Evolutionary conservation across 176 grass and related monocot species (phyloP), one percentile per base, ranked within the genome.

Genomic region (Panicum miliaceum): DNA sequence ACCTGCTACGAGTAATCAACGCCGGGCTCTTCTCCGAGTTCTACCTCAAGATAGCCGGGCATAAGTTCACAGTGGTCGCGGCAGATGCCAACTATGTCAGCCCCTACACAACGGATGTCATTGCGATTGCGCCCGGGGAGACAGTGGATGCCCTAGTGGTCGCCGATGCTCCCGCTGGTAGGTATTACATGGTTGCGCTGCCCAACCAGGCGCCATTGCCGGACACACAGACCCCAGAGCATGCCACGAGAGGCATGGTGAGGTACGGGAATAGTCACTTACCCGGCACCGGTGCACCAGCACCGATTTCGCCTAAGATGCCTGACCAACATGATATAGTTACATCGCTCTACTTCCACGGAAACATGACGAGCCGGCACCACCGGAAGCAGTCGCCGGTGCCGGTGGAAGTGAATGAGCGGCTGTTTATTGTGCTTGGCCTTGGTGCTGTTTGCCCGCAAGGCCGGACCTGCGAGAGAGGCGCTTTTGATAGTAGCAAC

Each of bases 181-280:
- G 29, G 52, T 84, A 84, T 27, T 84, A 84, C 56, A 84, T 84
- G 81, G 68, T 73, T 12, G 71, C 71, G 12, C 4, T 51, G 20
- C 52, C 58, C 12, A 74, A 65, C 58, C 56, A 64, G 26, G 40
- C 82, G 3, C 69, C 62, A 1, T 6, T 20, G 25, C 76, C 76
- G 0, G 58, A 78, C 4, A 41, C 40, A 0, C 76, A 78, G 41
- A 47, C 25, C 38, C 40, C 58, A 1, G 7, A 32, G n/a, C 19
- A 20, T 15, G 5, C 12, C 8, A 46, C 76, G 2, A 78, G 76
- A 12, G 76, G 57, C 0, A 43, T 47, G 1, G 40, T 78, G 1
- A 23, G 16, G 25, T 78, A 78, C 40, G 45, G 4, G 20, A 40
- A 22, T 11, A 37, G 2, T 32, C 2, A 8, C 14, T 34, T 2